Conservation (phyloP, 1,284 basidiomycete genomes). For the Malassezia globosa region DNA sequence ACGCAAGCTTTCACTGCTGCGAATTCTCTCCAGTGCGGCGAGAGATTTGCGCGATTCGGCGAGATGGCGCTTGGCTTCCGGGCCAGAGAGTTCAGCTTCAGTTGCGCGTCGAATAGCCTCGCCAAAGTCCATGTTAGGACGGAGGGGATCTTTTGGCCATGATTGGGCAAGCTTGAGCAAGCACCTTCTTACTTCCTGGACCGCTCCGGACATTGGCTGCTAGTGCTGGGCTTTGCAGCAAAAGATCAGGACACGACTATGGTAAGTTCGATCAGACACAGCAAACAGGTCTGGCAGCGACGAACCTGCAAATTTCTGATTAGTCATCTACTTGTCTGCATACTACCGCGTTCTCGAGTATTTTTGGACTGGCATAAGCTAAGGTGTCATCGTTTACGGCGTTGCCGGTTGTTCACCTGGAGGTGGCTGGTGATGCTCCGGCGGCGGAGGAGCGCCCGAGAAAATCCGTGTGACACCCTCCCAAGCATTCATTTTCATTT, state of each 20-base stretch:
- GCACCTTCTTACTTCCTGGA: constrained; percentile 20
- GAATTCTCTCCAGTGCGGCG: constrained; percentile 20
- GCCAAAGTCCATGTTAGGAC: constrained; percentile 38
- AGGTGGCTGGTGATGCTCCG: neutral
- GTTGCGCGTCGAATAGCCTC: constrained; percentile 26
- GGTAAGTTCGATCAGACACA: no score
- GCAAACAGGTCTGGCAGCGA: no score
- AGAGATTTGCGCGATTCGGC: constrained; percentile 23
- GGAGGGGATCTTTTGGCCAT: constrained; percentile 36
- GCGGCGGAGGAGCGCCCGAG: constrained; percentile 2
- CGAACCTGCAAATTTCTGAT: no score
- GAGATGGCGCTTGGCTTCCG: constrained; percentile 15
- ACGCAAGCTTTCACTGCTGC: constrained; percentile 21
- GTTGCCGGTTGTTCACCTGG: constrained; percentile 1
- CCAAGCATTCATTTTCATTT: constrained; percentile 47
- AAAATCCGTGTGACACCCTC: constrained; percentile 19
- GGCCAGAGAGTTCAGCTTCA: constrained; percentile 20
- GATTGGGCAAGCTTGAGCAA: constrained; percentile 24
- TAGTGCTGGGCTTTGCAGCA: no score
- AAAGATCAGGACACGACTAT: neutral
- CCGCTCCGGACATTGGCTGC: constrained; percentile 14
- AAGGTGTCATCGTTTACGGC: neutral
- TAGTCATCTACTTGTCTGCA: no score
- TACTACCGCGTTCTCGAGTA: no score
- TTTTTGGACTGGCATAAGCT: no score